Base-by-base conservation (phyloP, 2,329 filamentous ascomycete species). In the Dothideomycetidae sp. region DNA sequence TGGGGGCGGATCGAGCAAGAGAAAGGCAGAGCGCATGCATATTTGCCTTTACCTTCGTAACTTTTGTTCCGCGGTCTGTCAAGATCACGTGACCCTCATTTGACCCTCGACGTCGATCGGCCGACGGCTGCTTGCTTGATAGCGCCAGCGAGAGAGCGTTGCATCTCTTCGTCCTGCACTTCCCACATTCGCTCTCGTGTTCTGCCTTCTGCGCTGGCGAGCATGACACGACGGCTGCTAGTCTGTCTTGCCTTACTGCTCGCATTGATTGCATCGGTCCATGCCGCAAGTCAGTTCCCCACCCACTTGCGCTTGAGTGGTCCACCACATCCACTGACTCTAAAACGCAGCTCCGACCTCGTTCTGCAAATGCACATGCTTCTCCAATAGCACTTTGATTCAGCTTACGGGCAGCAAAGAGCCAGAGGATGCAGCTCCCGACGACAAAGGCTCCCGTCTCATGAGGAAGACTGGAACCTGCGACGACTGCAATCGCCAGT, bases 281-380 rank as follows among this genome's bases (percentile, higher is more conserved):
- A 36, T 2, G 36, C 37, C 23, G 41, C 43, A 13, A 55, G 64
- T 64, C 56, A 39, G 61, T 44, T 12, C 12, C 21, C 19, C 21
- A 26, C n/a, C 21, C n/a, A n/a, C n/a, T n/a, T 26, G 21, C 21
- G 21, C 21, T 26, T n/a, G 21, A 7, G 9, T 23, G 3, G 15
- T 3, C n/a, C 35, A 31, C 29, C 15, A 16, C 14, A 5, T 18
- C n/a, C 15, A 21, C 35, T 37, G 12, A 38, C 30, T 26, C 10
- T 10, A 13, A 16, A 19, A 12, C 11, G 31, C 32, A 67, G 66
- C 64, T 30, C 64, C 67, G 15, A 71, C 73, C 11, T 76, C 73
- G 41, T 80, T 78, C 58, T 80, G 75, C 68, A 80, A 79, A 70
- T 80, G 75, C 54, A 78, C 73, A 40, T 79, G 75, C 56, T 73